Evolutionary conservation across 805 yeast genomes (phyloP), one percentile per base, ranked within the genome.

Genomic region (Yarrowia sp.): DNA sequence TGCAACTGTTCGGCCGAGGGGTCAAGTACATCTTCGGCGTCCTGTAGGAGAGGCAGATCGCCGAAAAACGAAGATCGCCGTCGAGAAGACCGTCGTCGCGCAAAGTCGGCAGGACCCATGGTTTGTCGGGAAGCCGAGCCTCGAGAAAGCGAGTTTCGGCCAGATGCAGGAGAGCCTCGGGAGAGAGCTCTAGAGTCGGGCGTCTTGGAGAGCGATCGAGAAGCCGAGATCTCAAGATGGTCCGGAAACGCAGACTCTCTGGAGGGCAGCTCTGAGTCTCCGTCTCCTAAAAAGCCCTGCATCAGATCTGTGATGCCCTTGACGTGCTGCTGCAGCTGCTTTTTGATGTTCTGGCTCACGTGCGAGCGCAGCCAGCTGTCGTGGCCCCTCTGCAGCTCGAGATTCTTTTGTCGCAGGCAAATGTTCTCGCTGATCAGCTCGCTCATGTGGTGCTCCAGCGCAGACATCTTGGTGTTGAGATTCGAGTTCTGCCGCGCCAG

Each of bases 401-500:
- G 55, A 25, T 66, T 58, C 41, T 66, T 63, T 64, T 66, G 65
- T 67, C 71, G 47, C 62, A 76, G 63, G 49, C 62, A 62, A 64
- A 71, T 69, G 63, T 79, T 79, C 61, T 79, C 81, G 24, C 69
- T 69, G 22, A 72, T 70, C 55, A 80, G 70, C 32, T 74, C 76
- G 16, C 68, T 65, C 16, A 80, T 66, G 47, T 73, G 74, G 9
- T 67, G 65, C 66, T 83, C 85, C 69, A 84, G 67, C 18, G 74
- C 76, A 2, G 76, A 65, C 46, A 83, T 72, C 53, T 72, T 76
- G 25, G 72, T 65, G 69, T 77, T 71, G 66, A 82, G 71, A 19
- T 74, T 71, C 3, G 81, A 75, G 65, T 81, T 82, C 38, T 75
- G 75, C 61, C 76, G 77, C 0, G 84, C 84, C 33, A 84, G 69